Percentiles rank a stretch among this genome's conserved stretches.
Conservation (phyloP, 495 filamentous ascomycete species). For the Lepidopterella palustris region DNA sequence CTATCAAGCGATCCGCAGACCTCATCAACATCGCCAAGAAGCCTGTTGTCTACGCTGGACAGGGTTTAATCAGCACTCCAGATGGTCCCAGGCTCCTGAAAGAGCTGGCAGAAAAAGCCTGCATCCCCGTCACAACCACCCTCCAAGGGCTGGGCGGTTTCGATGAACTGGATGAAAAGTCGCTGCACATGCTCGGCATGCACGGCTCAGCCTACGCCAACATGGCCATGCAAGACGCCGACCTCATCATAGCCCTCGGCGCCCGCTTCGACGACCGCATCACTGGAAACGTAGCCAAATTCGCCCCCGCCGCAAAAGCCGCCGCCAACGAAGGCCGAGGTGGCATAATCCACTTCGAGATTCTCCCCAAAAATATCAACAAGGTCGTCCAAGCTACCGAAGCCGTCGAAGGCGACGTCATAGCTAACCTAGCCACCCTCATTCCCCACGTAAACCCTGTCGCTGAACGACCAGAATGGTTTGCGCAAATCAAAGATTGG, state of each 20-base stretch:
- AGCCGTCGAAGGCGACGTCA: slow-evolving; percentile 69
- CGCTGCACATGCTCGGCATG: slow-evolving; percentile 79
- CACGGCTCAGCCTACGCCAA: slow-evolving; percentile 75
- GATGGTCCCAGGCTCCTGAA: slow-evolving; percentile 61
- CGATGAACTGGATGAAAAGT: slow-evolving; percentile 69
- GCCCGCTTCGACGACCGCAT: slow-evolving; percentile 76
- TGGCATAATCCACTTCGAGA: slow-evolving; percentile 75
- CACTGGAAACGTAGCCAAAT: slow-evolving; percentile 56
- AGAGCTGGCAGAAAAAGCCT: slow-evolving; percentile 63
- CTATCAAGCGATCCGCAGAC: slow-evolving; percentile 56
- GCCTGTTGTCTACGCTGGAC: slow-evolving; percentile 69
- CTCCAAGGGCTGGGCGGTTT: slow-evolving; percentile 73
- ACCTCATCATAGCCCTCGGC: slow-evolving; percentile 71
- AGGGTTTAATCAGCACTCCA: slow-evolving; percentile 58
- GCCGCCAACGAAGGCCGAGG: slow-evolving; percentile 65
- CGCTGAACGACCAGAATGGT: slow-evolving; percentile 70
- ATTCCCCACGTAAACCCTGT: slow-evolving; percentile 61
- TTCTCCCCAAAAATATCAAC: slow-evolving; percentile 83
- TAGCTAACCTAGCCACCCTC: slow-evolving; percentile 62
- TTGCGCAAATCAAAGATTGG: slow-evolving; percentile 80
- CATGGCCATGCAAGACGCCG: slow-evolving; percentile 71
- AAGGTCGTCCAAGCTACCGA: slow-evolving; percentile 79
- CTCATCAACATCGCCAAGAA: slow-evolving; percentile 70
- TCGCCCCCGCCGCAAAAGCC: slow-evolving; percentile 59
- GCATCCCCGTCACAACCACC: slow-evolving; percentile 71